Conservation (phyloP, 495 filamentous ascomycete species). For the Neohortaea acidophila region DNA sequence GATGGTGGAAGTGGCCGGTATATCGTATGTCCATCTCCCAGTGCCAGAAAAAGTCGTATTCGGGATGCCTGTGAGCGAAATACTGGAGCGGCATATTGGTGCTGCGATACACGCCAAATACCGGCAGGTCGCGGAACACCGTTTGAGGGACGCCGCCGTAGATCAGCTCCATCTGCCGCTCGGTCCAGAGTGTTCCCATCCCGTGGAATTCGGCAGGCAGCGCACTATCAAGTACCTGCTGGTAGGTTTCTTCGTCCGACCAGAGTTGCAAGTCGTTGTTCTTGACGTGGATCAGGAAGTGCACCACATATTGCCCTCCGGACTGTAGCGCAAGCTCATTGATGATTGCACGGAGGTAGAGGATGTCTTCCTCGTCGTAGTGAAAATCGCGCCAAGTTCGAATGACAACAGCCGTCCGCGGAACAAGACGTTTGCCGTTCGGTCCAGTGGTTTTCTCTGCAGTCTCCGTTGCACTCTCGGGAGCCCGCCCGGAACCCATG, state of each 20-base stretch:
- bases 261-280: constrained; percentile 49
- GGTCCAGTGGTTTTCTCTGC: not conserved
- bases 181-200: constrained; percentile 81
- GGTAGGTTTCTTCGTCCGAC: constrained; percentile 46
- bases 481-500: constrained; percentile 20
- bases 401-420: constrained; percentile 45
- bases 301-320: constrained; percentile 47
- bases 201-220: constrained; percentile 79
- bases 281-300: constrained; percentile 54
- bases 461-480: not conserved
- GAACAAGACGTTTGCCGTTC: constrained; percentile 26
- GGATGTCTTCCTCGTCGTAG: constrained; percentile 30
- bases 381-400: constrained; percentile 48
- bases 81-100: constrained; percentile 88
- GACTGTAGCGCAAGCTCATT: constrained; percentile 47
- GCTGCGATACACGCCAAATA: constrained; percentile 82
- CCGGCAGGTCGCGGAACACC: constrained; percentile 53
- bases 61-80: constrained; percentile 76
- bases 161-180: constrained; percentile 74
- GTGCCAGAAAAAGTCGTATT: constrained; percentile 95
- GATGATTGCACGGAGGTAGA: constrained; percentile 39
- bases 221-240: constrained; percentile 48
- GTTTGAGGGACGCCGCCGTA: constrained; percentile 72
- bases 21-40: constrained; percentile 98
- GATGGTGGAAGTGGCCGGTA: constrained; percentile 88